Evolutionary conservation across 2,329 filamentous ascomycete genomes (phyloP).

Genomic region (Ambrosiella cleistominuta): DNA sequence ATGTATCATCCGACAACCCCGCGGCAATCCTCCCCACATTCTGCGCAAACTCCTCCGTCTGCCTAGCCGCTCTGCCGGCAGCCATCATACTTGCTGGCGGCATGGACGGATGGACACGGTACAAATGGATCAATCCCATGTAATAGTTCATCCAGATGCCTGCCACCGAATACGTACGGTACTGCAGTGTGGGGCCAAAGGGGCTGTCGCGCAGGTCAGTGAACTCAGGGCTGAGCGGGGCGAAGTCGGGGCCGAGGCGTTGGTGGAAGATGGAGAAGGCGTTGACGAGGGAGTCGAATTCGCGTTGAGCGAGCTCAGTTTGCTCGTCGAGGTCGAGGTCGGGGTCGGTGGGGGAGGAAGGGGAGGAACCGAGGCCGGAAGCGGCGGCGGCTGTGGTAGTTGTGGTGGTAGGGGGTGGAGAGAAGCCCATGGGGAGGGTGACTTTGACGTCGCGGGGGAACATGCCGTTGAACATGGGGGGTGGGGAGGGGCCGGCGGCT

Average conservation of each 20-base stretch:
- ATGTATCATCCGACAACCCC: constrained; percentile 43
- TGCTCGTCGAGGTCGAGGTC: constrained; percentile 44
- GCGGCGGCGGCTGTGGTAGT: constrained; percentile 21
- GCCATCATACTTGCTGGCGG: constrained; percentile 80
- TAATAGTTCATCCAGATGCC: constrained; percentile 79
- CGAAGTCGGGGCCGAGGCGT: constrained; percentile 57
- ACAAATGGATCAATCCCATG: constrained; percentile 66
- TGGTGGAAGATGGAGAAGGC: constrained; percentile 51
- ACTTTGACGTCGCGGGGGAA: constrained; percentile 35
- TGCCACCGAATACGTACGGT: constrained; percentile 72
- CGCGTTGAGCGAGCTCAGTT: constrained; percentile 50
- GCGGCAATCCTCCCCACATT: constrained; percentile 66
- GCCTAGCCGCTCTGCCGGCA: constrained; percentile 55
- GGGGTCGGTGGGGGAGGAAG: constrained; percentile 28
- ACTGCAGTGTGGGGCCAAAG: constrained; percentile 67
- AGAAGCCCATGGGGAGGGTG: constrained; percentile 36
- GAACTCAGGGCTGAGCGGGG: constrained; percentile 54
- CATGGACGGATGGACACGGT: constrained; percentile 74
- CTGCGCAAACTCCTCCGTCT: constrained; percentile 54
- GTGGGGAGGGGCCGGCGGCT: constrained; percentile 19
- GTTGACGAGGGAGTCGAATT: constrained; percentile 60
- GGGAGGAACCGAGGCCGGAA: constrained; percentile 37
- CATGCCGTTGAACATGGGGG: constrained; percentile 36
- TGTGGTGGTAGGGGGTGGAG: constrained; percentile 24
- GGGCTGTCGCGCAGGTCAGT: constrained; percentile 45